phyloP scores from a whole-genome alignment of 345 rosid species.

The Boechera stricta region DNA sequence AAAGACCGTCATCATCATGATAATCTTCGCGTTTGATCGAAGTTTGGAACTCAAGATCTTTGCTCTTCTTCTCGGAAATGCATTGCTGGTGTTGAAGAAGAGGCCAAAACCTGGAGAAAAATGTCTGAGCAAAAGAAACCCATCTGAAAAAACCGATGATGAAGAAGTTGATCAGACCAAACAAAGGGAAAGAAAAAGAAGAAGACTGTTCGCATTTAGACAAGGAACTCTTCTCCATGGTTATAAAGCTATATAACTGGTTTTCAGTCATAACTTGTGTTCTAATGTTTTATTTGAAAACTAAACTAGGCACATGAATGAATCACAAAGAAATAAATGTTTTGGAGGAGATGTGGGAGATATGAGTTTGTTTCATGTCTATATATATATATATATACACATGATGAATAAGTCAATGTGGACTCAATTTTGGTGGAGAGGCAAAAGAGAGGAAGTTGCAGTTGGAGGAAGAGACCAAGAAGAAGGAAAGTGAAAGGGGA shows the following conservation, averaged over 20 bases:
- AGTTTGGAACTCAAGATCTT: slow-evolving; percentile 39
- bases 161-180: slow-evolving; percentile 40
- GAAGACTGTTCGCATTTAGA: slow-evolving; percentile 23
- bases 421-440: slow-evolving; percentile 23
- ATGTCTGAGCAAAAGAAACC: slow-evolving; percentile 35
- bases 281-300: background rate
- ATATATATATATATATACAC: slow-evolving; percentile 16
- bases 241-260: slow-evolving; percentile 27
- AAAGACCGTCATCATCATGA: slow-evolving; percentile 41
- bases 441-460: slow-evolving; percentile 46
- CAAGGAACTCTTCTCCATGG: slow-evolving; percentile 48
- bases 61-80: slow-evolving; percentile 38
- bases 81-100: slow-evolving; percentile 40
- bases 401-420: slow-evolving; percentile 34
- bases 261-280: slow-evolving; percentile 16
- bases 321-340: slow-evolving; percentile 24
- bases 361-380: slow-evolving; percentile 7
- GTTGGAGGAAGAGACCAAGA: slow-evolving; percentile 24
- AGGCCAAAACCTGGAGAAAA: slow-evolving; percentile 53
- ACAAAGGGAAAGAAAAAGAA: slow-evolving; percentile 23
- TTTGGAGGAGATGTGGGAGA: slow-evolving; percentile 16
- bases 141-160: slow-evolving; percentile 43
- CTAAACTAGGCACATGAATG: slow-evolving; percentile 23
- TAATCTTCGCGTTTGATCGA: slow-evolving; percentile 22
- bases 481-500: slow-evolving; percentile 27